Conservation (phyloP, 805 yeast species). For the Ogataea nonfermentans region DNA sequence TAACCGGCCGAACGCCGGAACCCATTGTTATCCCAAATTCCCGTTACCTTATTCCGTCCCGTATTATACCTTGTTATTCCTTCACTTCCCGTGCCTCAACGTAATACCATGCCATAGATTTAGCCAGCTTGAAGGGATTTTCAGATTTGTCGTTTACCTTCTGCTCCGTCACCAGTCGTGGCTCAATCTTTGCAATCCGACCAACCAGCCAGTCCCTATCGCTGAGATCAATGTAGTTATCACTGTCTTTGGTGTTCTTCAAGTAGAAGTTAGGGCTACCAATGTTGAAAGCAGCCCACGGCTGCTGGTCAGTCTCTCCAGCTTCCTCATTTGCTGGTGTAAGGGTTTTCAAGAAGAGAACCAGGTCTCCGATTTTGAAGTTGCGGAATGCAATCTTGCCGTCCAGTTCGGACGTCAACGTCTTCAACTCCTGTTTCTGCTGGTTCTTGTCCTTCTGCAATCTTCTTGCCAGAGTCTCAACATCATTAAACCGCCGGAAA, state of each 20-base stretch:
- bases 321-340: constrained; percentile 17
- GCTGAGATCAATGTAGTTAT: constrained; percentile 26
- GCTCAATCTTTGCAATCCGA: constrained; percentile 56
- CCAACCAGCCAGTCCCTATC: constrained; percentile 84
- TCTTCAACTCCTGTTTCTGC: constrained; percentile 46
- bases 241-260: constrained; percentile 33
- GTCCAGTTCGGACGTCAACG: constrained; percentile 35
- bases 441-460: constrained; percentile 68
- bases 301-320: constrained; percentile 34
- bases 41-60: background rate
- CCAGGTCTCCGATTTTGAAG: constrained; percentile 74
- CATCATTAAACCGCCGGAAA: constrained; percentile 78
- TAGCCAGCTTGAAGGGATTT: constrained; percentile 67
- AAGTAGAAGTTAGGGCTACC: constrained; percentile 85
- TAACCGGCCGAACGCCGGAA: constrained; percentile 1
- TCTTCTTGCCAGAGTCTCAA: constrained; percentile 84
- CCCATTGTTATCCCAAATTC: constrained; percentile 7
- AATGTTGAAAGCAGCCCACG: constrained; percentile 95
- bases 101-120: constrained; percentile 62
- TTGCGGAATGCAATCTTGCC: constrained; percentile 62
- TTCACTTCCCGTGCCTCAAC: constrained; percentile 52
- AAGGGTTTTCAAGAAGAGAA: constrained; percentile 76
- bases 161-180: constrained; percentile 47
- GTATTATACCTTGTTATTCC: constrained; percentile 2
- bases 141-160: constrained; percentile 35